A percentile compares a stretch with the other conserved stretches of the same genome.
phyloP scores from a whole-genome alignment of 257 asterid species.

The Galeopsis tetrahit region DNA sequence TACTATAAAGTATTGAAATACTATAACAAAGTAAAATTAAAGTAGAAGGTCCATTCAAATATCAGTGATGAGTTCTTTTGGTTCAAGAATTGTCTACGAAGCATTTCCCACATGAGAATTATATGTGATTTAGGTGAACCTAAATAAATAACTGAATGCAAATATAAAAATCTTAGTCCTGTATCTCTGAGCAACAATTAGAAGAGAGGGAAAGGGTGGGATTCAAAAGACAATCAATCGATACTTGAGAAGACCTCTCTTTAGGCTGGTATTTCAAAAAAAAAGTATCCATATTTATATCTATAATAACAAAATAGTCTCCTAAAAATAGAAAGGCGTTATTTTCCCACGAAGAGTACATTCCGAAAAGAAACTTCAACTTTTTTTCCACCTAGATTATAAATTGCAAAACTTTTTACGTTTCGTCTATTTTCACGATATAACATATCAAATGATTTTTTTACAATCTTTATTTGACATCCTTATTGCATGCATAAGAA shows the following conservation, averaged over 20 bases:
- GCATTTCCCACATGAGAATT: constrained; percentile 10
- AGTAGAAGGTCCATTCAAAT: constrained; percentile 19
- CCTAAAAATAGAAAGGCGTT: no score
- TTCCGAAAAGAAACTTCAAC: no score
- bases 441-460: no score
- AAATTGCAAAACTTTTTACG: no score
- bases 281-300: not conserved
- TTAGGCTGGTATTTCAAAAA: constrained; percentile 23
- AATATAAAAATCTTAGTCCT: constrained; percentile 19
- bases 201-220: not conserved
- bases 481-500: no score
- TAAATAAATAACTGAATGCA: constrained; percentile 19
- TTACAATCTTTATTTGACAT: no score
- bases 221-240: constrained; percentile 4
- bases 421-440: no score
- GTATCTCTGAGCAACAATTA: constrained; percentile 11
- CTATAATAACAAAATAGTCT: no score
- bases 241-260: constrained; percentile 1
- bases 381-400: no score
- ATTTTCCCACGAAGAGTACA: no score
- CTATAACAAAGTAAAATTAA: not conserved
- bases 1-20: constrained; percentile 15
- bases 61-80: not conserved
- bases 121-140: constrained; percentile 1
- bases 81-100: constrained; percentile 5